A percentile compares a stretch with the other conserved stretches of the same genome.
phyloP scores from a whole-genome alignment of 2,329 filamentous ascomycete genomes.

The Penicillium sp. region DNA sequence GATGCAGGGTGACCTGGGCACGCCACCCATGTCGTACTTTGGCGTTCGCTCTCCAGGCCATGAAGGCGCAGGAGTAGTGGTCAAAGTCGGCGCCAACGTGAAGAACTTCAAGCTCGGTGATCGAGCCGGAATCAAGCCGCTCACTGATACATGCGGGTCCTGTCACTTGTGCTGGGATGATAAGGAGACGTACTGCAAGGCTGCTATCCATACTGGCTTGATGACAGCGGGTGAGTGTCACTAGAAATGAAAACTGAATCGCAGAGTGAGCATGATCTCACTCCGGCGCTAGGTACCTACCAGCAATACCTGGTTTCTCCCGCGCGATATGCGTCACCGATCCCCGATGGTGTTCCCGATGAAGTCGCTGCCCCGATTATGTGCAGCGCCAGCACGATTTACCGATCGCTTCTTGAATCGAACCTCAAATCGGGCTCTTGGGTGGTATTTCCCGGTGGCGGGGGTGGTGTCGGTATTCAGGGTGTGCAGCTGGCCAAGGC shows the following conservation, averaged over 20 bases:
- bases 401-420: conserved; percentile 57
- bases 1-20: conserved; percentile 57
- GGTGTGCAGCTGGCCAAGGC: conserved; percentile 57
- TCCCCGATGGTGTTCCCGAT: conserved; percentile 58
- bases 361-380: conserved; percentile 62
- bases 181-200: conserved; percentile 52
- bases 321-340: conserved; percentile 56
- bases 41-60: conserved; percentile 54
- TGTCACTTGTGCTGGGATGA: conserved; percentile 56
- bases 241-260: too few relatives aligned
- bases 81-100: conserved; percentile 57
- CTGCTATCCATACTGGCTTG: conserved; percentile 42
- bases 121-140: conserved; percentile 55
- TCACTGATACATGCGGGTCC: conserved; percentile 54
- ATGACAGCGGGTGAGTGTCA: conserved; percentile 38
- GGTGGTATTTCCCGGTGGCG: conserved; percentile 46
- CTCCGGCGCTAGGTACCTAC: conserved; percentile 50
- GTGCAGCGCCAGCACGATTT: conserved; percentile 61
- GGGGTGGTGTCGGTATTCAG: conserved; percentile 60
- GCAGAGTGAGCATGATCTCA: background rate
- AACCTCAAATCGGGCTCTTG: conserved; percentile 54
- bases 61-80: conserved; percentile 61
- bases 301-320: conserved; percentile 62
- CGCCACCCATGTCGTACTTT: conserved; percentile 49
- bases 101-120: conserved; percentile 57